Conservation (phyloP, 1,284 basidiomycete genomes). For the Sporisorium iseilematis-ciliati region DNA sequence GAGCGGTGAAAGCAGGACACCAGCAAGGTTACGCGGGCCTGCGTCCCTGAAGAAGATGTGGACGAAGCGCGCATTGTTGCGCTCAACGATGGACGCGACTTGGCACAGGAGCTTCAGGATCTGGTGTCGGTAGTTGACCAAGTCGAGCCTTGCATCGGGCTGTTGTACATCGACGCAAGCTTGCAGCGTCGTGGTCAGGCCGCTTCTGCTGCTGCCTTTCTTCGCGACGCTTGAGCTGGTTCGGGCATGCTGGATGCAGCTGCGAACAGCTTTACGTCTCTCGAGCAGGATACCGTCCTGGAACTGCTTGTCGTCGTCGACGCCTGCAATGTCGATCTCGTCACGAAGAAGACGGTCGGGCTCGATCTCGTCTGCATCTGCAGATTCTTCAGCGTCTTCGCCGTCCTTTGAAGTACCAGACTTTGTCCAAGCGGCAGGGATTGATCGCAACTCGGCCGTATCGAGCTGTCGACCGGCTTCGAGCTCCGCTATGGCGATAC, state of each 20-base stretch:
- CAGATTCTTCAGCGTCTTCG: constrained; percentile 8
- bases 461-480: constrained; percentile 38
- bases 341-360: constrained; percentile 38
- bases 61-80: constrained; percentile 56
- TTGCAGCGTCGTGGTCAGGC: constrained; percentile 36
- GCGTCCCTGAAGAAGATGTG: constrained; percentile 58
- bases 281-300: constrained; percentile 52
- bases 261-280: constrained; percentile 40
- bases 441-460: constrained; percentile 20
- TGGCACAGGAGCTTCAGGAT: constrained; percentile 58
- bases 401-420: background rate
- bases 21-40: constrained; percentile 45
- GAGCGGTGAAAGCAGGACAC: constrained; percentile 37
- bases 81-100: constrained; percentile 49
- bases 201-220: background rate
- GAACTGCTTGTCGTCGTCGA: constrained; percentile 57
- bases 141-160: constrained; percentile 55
- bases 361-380: constrained; percentile 36
- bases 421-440: constrained; percentile 26
- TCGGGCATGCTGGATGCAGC: constrained; percentile 49
- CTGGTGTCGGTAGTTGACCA: constrained; percentile 63
- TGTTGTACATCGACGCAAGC: constrained; percentile 41
- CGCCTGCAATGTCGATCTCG: constrained; percentile 40
- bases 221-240: constrained; percentile 20
- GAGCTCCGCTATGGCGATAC: constrained; percentile 39